Base-by-base conservation (phyloP, 2,329 filamentous ascomycete genomes). In the Alternaria hordeiaustralica region DNA sequence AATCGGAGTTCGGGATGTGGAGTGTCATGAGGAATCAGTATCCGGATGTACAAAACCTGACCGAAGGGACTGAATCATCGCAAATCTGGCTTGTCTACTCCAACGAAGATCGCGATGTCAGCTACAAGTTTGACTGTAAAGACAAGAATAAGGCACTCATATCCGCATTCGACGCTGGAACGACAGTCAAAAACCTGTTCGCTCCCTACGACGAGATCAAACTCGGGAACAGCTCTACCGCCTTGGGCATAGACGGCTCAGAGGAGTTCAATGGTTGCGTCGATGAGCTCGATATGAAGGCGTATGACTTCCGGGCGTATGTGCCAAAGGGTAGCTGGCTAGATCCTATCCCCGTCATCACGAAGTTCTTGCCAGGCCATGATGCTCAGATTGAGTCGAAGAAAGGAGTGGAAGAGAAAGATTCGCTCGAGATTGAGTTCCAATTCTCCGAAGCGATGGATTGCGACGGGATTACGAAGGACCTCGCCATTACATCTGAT, bases 101-200 rank as follows among this genome's bases (percentile, higher is more conserved):
- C 25, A 51, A 51, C 25, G 49, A 51, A 5, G 30, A 51, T 33
- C 25, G 23, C 49, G n/a, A 21, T 21, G 20, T 33, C 20, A 51
- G 5, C 30, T 51, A 51, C 20, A 46, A 46, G 11, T 33, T 51
- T 2, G 30, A 51, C n/a, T 28, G 49, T 4, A 69, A 82, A 87
- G 90, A 41, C 13, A 46, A 46, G 20, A 8, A 46, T 5, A 25
- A 15, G 5, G 44, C 44, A 9, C 3, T 46, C 7, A 79, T 90
- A 41, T 80, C 88, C 10, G 87, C 88, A 0, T 91, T 88, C 61
- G 79, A 82, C 12, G 73, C 77, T 3, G 85, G 83, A 12, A 86
- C 83, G 2, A 86, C 82, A 1, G 88, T 91, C 64, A 87, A 86
- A 71, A 90, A 89, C 69, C 72, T 91, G 12, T 89, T 91, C 73